Evolutionary conservation across 768 basidiomycete genomes (phyloP).

Genomic region (Suillus sp.): DNA sequence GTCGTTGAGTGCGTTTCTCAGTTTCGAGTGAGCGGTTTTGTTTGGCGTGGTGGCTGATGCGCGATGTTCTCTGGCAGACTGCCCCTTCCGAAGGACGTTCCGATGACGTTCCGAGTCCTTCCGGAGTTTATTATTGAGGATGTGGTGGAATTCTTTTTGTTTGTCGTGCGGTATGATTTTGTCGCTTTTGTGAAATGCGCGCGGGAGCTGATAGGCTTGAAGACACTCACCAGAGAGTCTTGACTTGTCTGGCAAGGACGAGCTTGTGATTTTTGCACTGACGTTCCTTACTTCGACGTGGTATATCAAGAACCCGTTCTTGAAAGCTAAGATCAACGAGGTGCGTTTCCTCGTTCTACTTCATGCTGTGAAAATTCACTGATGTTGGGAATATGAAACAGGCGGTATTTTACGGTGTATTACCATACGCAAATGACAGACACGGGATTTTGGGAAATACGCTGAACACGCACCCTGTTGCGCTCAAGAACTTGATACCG

Average conservation of each 20-base stretch:
- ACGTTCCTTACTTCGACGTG: slow-evolving; percentile 93
- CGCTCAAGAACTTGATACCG: slow-evolving; percentile 86
- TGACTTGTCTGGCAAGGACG: slow-evolving; percentile 81
- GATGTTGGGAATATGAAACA: slow-evolving; percentile 30
- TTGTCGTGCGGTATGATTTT: slow-evolving; percentile 69
- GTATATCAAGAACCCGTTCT: slow-evolving; percentile 98
- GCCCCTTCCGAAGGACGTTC: slow-evolving; percentile 84
- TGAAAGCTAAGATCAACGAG: slow-evolving; percentile 96
- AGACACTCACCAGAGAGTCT: slow-evolving; percentile 78
- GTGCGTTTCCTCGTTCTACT: slow-evolving; percentile 41
- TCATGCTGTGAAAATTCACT: background rate
- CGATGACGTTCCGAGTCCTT: slow-evolving; percentile 80
- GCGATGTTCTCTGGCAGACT: slow-evolving; percentile 50
- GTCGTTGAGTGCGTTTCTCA: slow-evolving; percentile 57
- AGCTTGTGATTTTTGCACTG: slow-evolving; percentile 82
- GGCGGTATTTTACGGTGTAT: slow-evolving; percentile 75
- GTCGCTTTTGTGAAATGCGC: background rate
- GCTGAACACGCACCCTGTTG: slow-evolving; percentile 84
- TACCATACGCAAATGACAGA: slow-evolving; percentile 64
- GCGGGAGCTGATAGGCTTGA: slow-evolving; percentile 8
- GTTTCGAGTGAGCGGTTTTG: background rate
- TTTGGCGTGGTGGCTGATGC: slow-evolving; percentile 12
- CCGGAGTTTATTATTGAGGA: slow-evolving; percentile 97
- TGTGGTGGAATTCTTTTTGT: slow-evolving; percentile 86
- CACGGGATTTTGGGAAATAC: slow-evolving; percentile 77